These are phyloP conservation scores for Mortierella claussenii DNA, from an alignment of 192 early-diverging fungal species.

Conservation along the genomic window DNA sequence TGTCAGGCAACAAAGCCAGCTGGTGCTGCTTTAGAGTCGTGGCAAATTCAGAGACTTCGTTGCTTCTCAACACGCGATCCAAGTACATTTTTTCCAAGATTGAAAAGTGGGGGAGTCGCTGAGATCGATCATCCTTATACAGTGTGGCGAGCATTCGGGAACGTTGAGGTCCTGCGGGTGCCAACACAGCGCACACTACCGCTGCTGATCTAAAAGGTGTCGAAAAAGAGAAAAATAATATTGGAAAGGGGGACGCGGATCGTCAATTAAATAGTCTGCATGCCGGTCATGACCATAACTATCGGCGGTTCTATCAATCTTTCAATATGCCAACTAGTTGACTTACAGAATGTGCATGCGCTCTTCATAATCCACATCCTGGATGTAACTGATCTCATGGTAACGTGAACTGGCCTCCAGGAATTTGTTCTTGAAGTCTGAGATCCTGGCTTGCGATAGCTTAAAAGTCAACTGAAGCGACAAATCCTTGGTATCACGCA, in stretches of 20 bases:
- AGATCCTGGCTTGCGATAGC: constrained; percentile 81
- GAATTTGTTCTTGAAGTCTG: constrained; percentile 89
- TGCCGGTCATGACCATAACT: background rate
- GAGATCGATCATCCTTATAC: constrained; percentile 91
- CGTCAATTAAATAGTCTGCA: background rate
- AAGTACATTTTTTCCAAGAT: constrained; percentile 97
- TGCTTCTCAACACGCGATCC: constrained; percentile 81
- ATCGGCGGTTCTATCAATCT: too few species aligned
- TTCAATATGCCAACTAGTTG: too few species aligned
- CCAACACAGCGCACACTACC: constrained; percentile 91
- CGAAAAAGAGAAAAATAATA: background rate
- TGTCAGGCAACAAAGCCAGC: constrained; percentile 75
- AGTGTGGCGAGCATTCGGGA: constrained; percentile 88
- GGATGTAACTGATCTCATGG: constrained; percentile 83
- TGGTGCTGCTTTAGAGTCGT: constrained; percentile 81
- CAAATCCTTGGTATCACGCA: constrained; percentile 64
- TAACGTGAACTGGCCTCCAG: constrained; percentile 87
- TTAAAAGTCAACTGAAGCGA: constrained; percentile 75
- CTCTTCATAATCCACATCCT: constrained; percentile 69
- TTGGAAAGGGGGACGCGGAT: background rate
- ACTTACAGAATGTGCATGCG: constrained; percentile 66
- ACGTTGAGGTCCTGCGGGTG: constrained; percentile 90
- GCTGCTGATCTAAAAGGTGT: constrained; percentile 67
- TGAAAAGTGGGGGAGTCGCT: constrained; percentile 75
- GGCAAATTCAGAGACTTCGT: constrained; percentile 85